phyloP scores from a whole-genome alignment of 164 flowering plant species.

The Hamamelis virginiana region DNA sequence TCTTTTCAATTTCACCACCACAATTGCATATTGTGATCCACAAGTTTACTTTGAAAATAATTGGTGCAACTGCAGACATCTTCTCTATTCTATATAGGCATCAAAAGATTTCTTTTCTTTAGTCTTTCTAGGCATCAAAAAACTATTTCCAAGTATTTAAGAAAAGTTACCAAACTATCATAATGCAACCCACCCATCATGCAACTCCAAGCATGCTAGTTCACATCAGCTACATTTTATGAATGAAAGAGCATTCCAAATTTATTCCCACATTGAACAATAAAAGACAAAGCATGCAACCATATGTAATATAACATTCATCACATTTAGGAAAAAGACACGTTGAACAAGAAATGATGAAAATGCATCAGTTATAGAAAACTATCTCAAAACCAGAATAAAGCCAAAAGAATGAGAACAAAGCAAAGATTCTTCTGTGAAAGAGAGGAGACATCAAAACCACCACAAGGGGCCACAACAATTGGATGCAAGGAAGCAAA shows the following conservation, averaged over 20 bases:
- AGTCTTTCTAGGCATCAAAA: neutral
- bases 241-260: no score
- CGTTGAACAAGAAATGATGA: neutral
- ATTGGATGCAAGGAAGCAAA: neutral
- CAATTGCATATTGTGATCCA: neutral
- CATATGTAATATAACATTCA: no score
- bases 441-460: neutral
- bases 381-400: no score
- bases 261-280: no score
- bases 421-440: neutral
- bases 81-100: neutral
- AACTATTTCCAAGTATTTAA: neutral
- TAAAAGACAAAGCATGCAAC: no score
- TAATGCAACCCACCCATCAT: no score
- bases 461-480: neutral
- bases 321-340: neutral
- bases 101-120: neutral
- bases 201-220: neutral
- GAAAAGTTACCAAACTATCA: no score
- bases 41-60: neutral
- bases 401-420: neutral
- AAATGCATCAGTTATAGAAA: no score
- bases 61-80: neutral
- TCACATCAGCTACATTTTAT: neutral
- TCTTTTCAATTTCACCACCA: neutral